Evolutionary conservation across 768 basidiomycete species (phyloP).

Genomic region (Candolleomyces eurysporus): DNA sequence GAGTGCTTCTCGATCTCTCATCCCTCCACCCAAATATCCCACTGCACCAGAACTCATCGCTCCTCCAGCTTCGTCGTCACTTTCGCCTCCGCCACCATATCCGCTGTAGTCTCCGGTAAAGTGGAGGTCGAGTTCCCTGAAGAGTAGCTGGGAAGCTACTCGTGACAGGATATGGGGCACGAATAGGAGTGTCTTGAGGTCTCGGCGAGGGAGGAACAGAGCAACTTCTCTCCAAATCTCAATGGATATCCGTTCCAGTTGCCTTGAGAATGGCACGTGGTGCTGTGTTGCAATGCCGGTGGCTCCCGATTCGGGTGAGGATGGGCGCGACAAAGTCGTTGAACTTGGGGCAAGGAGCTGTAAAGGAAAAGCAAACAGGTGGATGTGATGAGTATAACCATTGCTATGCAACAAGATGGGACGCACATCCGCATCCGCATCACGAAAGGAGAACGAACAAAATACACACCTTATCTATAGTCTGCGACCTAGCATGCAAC

Average conservation of each 20-base stretch:
- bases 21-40: conserved; percentile 15
- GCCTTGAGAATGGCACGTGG: conserved; percentile 23
- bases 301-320: too few relatives aligned
- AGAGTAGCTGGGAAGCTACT: conserved; percentile 66
- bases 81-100: conserved; percentile 16
- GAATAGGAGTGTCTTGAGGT: conserved; percentile 61
- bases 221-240: conserved; percentile 77
- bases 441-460: not conserved
- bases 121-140: conserved; percentile 62
- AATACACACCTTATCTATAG: conserved; percentile 53
- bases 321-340: too few relatives aligned
- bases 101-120: conserved; percentile 40
- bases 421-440: not conserved
- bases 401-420: too few relatives aligned
- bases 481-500: conserved; percentile 52
- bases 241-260: conserved; percentile 54
- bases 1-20: conserved; percentile 1
- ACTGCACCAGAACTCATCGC: conserved; percentile 12
- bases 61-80: conserved; percentile 12
- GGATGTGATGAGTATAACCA: too few relatives aligned
- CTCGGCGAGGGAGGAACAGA: conserved; percentile 56
- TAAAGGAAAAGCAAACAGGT: too few relatives aligned
- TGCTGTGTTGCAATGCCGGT: conserved; percentile 16
- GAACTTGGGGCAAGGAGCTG: too few relatives aligned
- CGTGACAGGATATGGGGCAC: conserved; percentile 67